These are phyloP conservation scores for Obelidium mucronatum DNA, from an alignment of 192 early-diverging fungal genomes.

Conservation along the genomic window DNA sequence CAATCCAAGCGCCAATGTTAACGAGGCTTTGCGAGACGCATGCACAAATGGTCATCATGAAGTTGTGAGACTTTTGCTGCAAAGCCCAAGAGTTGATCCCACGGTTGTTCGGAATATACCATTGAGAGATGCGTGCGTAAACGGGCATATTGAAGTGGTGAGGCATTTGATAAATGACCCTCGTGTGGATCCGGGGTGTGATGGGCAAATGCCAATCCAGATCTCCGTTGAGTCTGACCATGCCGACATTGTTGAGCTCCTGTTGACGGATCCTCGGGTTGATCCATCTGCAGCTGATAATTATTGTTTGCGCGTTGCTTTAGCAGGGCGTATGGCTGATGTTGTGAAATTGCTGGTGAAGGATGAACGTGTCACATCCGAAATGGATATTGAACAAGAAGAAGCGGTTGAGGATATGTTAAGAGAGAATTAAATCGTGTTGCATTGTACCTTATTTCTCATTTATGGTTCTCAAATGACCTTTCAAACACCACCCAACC, in stretches of 20 bases:
- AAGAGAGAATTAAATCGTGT: neutral
- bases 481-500: no score
- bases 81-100: neutral
- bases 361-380: neutral
- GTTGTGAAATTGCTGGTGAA: neutral
- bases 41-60: neutral
- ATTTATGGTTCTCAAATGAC: no score
- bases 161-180: neutral
- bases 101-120: neutral
- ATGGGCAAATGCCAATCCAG: neutral
- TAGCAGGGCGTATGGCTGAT: neutral
- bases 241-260: neutral
- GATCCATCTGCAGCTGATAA: neutral
- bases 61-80: neutral
- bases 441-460: no score
- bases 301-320: neutral
- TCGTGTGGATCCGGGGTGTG: neutral
- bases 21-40: conserved; percentile 8
- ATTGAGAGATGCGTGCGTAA: conserved; percentile 1
- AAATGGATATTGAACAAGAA: no score
- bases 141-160: conserved; percentile 15
- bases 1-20: neutral
- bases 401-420: neutral
- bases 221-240: neutral
- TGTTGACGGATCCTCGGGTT: conserved; percentile 19